A percentile compares a stretch with the other conserved stretches of the same genome.
These are phyloP conservation scores for Globisporangium rhizosaccharum DNA, from an alignment of 352 stramenopile genomes.

Conservation along the genomic window DNA sequence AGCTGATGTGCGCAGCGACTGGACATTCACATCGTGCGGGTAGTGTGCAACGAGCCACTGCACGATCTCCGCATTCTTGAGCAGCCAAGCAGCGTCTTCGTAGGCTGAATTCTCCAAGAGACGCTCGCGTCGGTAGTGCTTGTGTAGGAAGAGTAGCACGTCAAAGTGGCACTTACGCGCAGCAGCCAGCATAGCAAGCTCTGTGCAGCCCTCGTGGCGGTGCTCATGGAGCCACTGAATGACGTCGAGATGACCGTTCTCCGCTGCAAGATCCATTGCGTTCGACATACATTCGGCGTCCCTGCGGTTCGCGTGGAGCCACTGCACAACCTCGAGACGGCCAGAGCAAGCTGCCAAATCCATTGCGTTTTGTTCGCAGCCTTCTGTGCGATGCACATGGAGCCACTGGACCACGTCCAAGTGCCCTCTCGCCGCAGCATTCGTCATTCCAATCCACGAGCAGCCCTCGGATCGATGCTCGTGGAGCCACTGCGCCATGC, in stretches of 20 bases:
- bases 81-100: neutral
- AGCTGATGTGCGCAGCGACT: neutral
- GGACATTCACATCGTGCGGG: neutral
- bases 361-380: too few relatives aligned
- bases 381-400: too few relatives aligned
- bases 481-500: too few relatives aligned
- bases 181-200: conserved; percentile 18
- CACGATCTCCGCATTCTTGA: neutral
- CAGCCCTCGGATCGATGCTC: too few relatives aligned
- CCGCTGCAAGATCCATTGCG: neutral
- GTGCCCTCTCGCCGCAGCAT: too few relatives aligned
- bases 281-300: too few relatives aligned
- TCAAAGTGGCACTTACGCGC: conserved; percentile 14
- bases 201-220: neutral
- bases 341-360: too few relatives aligned
- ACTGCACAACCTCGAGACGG: conserved; percentile 28
- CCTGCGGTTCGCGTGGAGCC: conserved; percentile 30
- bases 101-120: neutral
- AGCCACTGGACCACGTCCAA: too few relatives aligned
- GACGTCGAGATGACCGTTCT: neutral
- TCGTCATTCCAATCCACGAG: too few relatives aligned
- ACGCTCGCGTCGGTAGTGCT: neutral
- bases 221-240: neutral
- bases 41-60: neutral
- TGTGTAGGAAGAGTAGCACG: neutral